Base-by-base conservation (phyloP, 306 rosid species). In the Hippophae gyantsensis region DNA sequence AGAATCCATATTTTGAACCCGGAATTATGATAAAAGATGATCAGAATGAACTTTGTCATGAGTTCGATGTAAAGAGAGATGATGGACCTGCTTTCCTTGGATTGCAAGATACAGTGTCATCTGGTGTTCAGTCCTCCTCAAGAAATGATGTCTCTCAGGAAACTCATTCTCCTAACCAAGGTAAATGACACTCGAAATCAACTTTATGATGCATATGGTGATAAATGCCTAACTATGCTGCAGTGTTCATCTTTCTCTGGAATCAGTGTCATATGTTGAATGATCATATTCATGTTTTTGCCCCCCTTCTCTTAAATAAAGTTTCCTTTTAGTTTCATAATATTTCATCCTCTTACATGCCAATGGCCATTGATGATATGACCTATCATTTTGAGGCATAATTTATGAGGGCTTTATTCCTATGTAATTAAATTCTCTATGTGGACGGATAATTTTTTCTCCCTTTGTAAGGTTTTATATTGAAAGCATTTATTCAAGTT, bases 1-100 rank as follows among this genome's bases (percentile, higher is more conserved):
- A 82, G 52, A 74, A 77, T 69, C 89, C 87, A 0, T 87, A 79
- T 67, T 87, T 87, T 42, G 93, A 87, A 56, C n/a, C 82, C 5
- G 72, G 81, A 58, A 54, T 60, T 13, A 57, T 65, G 7, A 73
- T 56, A 32, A 10, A 59, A 18, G 71, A 62, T 41, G 89, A 80
- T 13, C 78, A 63, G 48, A 64, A 76, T 51, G 85, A 80, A 56
- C 51, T 74, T 8, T 56, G 77, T 59, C 68, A 18, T 6, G 60
- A 55, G 13, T 73, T 76, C 57, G 78, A 77, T 68, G 27, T 69
- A 13, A 75, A 69, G 52, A 60, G 74, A 42, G 83, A 70, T 62
- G 87, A 69, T 14, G 62, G 69, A 8, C 58, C 76, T 55, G 48
- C 73, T 25, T 50, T 77, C 11, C 75, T 80, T 14, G 75, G 77